Base-by-base conservation (phyloP, 805 yeast species). In the Sugiyamaella valdiviana region DNA sequence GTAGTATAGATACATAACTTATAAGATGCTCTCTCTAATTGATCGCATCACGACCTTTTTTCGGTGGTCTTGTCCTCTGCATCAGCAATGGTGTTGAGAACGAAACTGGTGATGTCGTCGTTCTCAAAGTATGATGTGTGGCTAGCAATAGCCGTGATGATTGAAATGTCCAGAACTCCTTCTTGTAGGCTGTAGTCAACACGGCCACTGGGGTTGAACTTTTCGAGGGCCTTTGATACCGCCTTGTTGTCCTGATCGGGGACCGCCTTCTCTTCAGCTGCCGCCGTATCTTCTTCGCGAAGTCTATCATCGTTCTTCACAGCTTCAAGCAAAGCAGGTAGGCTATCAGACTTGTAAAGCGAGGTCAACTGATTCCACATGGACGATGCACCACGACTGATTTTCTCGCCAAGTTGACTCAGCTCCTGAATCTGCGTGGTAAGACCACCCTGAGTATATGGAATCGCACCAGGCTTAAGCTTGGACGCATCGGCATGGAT, bases 61-160 rank as follows among this genome's bases (percentile, higher is more conserved):
- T 26, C 32, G 32, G 32, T 26, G 10, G n/a, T 12, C 16, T 12
- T 9, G 10, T 5, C 5, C 15, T 36, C 21, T 3, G 10, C n/a
- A 14, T 36, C n/a, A 5, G 6, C 39, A 16, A 50, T 22, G 9
- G 36, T 24, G 42, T 50, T 72, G 61, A 90, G 65, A 4, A 91
- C 64, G 57, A 91, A 90, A 0, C 83, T 83, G 0, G 95, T 89
- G 35, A 91, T 80, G 58, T 89, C 89, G 44, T 79, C 75, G 57
- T 88, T 95, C 61, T 88, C 95, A 62, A 91, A 83, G 63, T 91
- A 91, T 42, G 87, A 80, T 12, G 86, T 80, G 64, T 91, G 99
- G 0, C 96, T 88, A 49, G 84, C 85, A 2, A 89, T 69, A 0
- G 95, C 93, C 2, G 88, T 77, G 9, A 91, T 72, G 32, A 88